Conservation (phyloP, 2,329 filamentous ascomycete genomes). For the Colletotrichum sp. region DNA sequence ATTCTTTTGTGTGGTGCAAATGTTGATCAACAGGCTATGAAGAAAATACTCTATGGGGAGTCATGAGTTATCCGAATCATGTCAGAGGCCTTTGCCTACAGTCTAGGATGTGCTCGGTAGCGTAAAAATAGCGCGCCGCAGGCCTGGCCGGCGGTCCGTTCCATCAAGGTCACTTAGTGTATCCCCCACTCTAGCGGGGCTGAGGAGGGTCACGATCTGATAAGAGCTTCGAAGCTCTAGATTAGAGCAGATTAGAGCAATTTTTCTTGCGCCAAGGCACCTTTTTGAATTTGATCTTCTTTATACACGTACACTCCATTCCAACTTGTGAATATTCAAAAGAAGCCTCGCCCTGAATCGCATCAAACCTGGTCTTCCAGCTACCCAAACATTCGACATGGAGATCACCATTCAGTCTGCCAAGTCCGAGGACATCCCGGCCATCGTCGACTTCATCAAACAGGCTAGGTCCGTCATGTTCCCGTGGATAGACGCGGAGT, state of each 20-base stretch:
- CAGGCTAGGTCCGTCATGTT: constrained; percentile 32
- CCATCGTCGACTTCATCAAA: constrained; percentile 26
- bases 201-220: background rate
- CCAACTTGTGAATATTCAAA: rapidly evolving
- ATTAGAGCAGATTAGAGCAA: background rate
- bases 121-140: background rate
- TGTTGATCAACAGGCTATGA: background rate
- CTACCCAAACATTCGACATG: background rate
- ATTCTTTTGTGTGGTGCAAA: constrained; percentile 25
- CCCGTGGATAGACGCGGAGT: constrained; percentile 26
- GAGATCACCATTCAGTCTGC: constrained; percentile 20
- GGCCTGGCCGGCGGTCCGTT: background rate
- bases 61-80: background rate
- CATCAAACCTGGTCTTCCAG: background rate
- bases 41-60: background rate
- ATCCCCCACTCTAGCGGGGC: background rate
- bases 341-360: rapidly evolving
- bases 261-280: background rate
- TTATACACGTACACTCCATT: background rate
- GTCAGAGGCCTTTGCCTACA: background rate
- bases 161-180: background rate
- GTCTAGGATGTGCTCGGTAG: background rate
- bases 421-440: constrained; percentile 24
- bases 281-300: background rate
- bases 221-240: background rate